Base-by-base conservation (phyloP, 2,329 filamentous ascomycete species). In the Cytospora piceae region DNA sequence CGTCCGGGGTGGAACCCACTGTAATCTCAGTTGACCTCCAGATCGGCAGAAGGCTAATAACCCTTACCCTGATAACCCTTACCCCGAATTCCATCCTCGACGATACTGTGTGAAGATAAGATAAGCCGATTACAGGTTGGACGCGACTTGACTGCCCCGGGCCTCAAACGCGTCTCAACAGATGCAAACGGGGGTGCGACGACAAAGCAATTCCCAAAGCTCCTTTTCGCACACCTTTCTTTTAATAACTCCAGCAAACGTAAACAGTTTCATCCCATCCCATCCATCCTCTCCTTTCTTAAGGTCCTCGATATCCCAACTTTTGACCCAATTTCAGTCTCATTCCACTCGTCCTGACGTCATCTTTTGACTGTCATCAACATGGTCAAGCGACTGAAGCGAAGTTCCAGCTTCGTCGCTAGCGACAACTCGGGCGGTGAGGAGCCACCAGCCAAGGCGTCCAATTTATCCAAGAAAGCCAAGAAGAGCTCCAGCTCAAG, bases 371-470 rank as follows among this genome's bases (percentile, higher is more conserved):
- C 46, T 32, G 17, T 17, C 39, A 17, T n/a, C 63, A 63, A 54
- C n/a, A 68, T 68, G 66, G 66, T 32, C 60, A 68, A 68, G 61
- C 66, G 66, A n/a, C 58, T 27, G 56, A 68, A 68, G 53, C 66
- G 66, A 15, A 61, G 56, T 24, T 54, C 29, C 42, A 68, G 63
- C 49, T 66, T 68, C 34, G 60, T 68, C 56, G 66, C 46, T 12
- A 66, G 59, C 37, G 66, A 66, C 31, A 55, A 63, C 15, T 66
- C 63, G 15, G 54, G 53, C 63, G 74, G 77, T 58, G 70, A 76
- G 53, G 72, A 68, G 20, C 60, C 56, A 9, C 66, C 63, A 9
- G 56, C 68, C 73, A 83, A 82, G 73, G 78, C 81, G 65, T 70
- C 27, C 27, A 29, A 29, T 29, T 29, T 29, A 64, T 70, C 46